phyloP scores from a whole-genome alignment of 345 rosid species.

The Cardamine occulta region DNA sequence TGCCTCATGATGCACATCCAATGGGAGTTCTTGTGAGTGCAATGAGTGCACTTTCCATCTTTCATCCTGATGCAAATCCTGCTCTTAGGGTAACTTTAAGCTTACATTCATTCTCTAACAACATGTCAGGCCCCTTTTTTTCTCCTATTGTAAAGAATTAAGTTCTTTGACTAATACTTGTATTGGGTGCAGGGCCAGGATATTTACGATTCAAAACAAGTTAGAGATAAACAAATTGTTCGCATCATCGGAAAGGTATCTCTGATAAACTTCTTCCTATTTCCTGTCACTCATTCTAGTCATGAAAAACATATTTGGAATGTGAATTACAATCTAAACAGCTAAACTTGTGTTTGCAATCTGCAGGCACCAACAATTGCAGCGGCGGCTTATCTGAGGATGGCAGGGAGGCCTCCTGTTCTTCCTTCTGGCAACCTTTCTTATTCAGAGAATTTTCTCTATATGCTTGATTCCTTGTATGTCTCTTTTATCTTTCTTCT shows the following conservation, averaged over 20 bases:
- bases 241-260: constrained; percentile 91
- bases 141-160: not conserved
- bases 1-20: constrained; percentile 99
- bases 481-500: constrained; percentile 26
- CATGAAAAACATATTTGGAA: not conserved
- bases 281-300: not conserved
- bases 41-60: constrained; percentile 95
- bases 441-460: constrained; percentile 90
- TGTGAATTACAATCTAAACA: not conserved
- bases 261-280: not conserved
- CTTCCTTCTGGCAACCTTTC: constrained; percentile 90
- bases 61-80: constrained; percentile 99
- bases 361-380: constrained; percentile 90
- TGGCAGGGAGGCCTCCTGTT: constrained; percentile 98
- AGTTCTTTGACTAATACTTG: constrained; percentile 1
- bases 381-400: constrained; percentile 91
- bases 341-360: not conserved
- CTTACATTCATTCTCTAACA: constrained; percentile 10
- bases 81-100: constrained; percentile 80
- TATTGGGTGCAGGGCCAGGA: constrained; percentile 48
- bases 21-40: constrained; percentile 98
- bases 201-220: constrained; percentile 79
- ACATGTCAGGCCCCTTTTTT: not conserved
- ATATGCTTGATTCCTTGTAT: constrained; percentile 95
- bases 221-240: constrained; percentile 92